A percentile compares a stretch with the other conserved stretches of the same genome.
Evolutionary conservation across 2,329 filamentous ascomycete genomes (phyloP).

Genomic region (Arthroderma sp.): DNA sequence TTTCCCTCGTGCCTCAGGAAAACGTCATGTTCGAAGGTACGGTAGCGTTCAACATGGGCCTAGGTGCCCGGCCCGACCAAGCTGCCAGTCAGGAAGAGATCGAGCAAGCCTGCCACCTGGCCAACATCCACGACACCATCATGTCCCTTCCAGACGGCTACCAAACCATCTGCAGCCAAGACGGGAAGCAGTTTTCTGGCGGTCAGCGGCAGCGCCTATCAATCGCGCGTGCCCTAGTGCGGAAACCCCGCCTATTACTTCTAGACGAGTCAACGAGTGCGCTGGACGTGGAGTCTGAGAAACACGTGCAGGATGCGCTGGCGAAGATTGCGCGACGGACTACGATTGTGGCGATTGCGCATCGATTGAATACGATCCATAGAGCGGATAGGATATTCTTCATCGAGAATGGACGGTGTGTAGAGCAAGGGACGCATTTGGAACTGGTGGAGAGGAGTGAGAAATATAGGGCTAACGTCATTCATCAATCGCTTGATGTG

Average conservation of each 20-base stretch:
- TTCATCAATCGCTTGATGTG: slow-evolving; percentile 34
- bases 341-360: slow-evolving; percentile 30
- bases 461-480: slow-evolving; percentile 37
- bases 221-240: slow-evolving; percentile 45
- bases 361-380: slow-evolving; percentile 29
- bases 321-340: slow-evolving; percentile 20
- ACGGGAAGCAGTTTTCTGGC: slow-evolving; percentile 42
- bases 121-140: slow-evolving; percentile 60
- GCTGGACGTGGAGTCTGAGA: slow-evolving; percentile 42
- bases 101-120: slow-evolving; percentile 51
- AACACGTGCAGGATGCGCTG: slow-evolving; percentile 32
- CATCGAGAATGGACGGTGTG: slow-evolving; percentile 36
- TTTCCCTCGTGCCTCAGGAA: slow-evolving; percentile 36
- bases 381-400: slow-evolving; percentile 69
- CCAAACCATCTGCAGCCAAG: slow-evolving; percentile 44
- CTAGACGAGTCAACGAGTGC: slow-evolving; percentile 50
- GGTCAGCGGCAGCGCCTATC: slow-evolving; percentile 47
- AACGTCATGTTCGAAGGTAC: slow-evolving; percentile 36
- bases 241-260: slow-evolving; percentile 43
- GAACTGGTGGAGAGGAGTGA: slow-evolving; percentile 37
- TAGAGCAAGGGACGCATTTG: slow-evolving; percentile 37
- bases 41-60: slow-evolving; percentile 34
- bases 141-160: slow-evolving; percentile 50
- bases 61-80: slow-evolving; percentile 39
- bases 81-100: slow-evolving; percentile 48